phyloP scores from a whole-genome alignment of 2,329 filamentous ascomycete species.

The Sordariomycetes sp. region DNA sequence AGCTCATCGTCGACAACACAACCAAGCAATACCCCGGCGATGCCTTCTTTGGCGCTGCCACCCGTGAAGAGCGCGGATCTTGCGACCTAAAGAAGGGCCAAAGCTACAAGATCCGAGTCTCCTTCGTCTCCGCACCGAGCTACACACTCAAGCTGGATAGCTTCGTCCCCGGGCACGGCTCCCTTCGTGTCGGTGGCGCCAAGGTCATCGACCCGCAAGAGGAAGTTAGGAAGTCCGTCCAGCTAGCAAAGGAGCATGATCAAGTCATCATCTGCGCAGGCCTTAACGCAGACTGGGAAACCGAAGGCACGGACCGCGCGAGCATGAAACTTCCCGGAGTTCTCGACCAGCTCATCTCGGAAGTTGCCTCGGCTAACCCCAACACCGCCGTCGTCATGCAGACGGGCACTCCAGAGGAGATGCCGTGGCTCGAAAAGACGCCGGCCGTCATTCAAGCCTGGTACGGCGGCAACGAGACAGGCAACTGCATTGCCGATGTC shows the following conservation, averaged over 20 bases:
- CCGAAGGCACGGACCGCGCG: conserved; percentile 68
- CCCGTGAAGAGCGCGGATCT: conserved; percentile 51
- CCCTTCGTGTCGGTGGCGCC: conserved; percentile 52
- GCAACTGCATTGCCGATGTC: conserved; percentile 71
- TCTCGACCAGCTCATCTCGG: conserved; percentile 60
- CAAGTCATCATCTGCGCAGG: conserved; percentile 73
- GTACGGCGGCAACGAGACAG: conserved; percentile 83
- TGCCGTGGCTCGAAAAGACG: conserved; percentile 57
- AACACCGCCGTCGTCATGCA: conserved; percentile 68
- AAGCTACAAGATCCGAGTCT: conserved; percentile 47
- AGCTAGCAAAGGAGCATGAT: conserved; percentile 59
- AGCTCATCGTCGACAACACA: conserved; percentile 56
- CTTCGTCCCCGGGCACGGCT: conserved; percentile 47
- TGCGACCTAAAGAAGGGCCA: conserved; percentile 49
- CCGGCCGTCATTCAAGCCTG: conserved; percentile 63
- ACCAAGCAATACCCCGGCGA: conserved; percentile 54
- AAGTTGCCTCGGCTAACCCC: conserved; percentile 56
- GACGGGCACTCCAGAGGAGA: conserved; percentile 64
- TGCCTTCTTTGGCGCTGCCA: conserved; percentile 57
- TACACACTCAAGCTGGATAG: conserved; percentile 42
- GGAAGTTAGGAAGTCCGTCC: conserved; percentile 57
- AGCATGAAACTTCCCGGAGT: conserved; percentile 69
- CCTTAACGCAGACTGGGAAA: conserved; percentile 74
- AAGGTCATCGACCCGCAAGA: conserved; percentile 46
- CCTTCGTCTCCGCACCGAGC: conserved; percentile 51